These are phyloP conservation scores for Dendrobium huoshanense DNA, from an alignment of 106 monocot species.

Conservation along the genomic window DNA sequence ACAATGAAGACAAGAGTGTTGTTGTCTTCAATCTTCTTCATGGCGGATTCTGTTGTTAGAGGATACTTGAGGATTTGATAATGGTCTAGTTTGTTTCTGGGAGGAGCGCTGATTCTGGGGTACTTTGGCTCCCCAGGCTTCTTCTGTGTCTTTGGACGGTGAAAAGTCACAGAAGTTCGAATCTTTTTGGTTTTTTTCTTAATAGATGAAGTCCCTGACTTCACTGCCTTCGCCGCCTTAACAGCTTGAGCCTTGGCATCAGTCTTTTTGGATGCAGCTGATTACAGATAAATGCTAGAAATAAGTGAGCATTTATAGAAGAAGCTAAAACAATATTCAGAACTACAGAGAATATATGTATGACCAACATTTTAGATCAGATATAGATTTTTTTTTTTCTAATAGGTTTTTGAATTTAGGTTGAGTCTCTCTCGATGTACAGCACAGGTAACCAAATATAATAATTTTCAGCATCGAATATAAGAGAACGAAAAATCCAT, in stretches of 20 bases:
- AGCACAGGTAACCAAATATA: too few species aligned
- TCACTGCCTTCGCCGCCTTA: slow-evolving; percentile 41
- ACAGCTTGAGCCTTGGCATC: slow-evolving; percentile 41
- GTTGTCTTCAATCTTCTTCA: slow-evolving; percentile 57
- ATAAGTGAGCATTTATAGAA: not conserved
- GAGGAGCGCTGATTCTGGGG: slow-evolving; percentile 39
- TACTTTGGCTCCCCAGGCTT: slow-evolving; percentile 34
- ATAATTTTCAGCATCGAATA: too few species aligned
- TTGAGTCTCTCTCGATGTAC: too few species aligned
- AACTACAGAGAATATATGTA: too few species aligned
- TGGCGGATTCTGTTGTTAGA: slow-evolving; percentile 36
- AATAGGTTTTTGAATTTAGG: too few species aligned
- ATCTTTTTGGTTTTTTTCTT: slow-evolving; percentile 44
- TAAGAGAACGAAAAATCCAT: too few species aligned
- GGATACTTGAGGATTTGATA: slow-evolving; percentile 44
- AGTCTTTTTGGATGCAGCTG: slow-evolving; percentile 32
- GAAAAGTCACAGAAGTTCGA: slow-evolving; percentile 43
- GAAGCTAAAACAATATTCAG: too few species aligned
- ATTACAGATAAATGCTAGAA: not conserved
- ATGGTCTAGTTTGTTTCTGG: slow-evolving; percentile 46
- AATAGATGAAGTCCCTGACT: slow-evolving; percentile 17
- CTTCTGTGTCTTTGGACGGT: slow-evolving; percentile 42
- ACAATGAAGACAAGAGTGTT: slow-evolving; percentile 55
- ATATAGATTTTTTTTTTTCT: too few species aligned
- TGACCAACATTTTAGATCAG: too few species aligned